Conservation (phyloP, 352 stramenopile genomes). For the Globisporangium echinulatum region DNA sequence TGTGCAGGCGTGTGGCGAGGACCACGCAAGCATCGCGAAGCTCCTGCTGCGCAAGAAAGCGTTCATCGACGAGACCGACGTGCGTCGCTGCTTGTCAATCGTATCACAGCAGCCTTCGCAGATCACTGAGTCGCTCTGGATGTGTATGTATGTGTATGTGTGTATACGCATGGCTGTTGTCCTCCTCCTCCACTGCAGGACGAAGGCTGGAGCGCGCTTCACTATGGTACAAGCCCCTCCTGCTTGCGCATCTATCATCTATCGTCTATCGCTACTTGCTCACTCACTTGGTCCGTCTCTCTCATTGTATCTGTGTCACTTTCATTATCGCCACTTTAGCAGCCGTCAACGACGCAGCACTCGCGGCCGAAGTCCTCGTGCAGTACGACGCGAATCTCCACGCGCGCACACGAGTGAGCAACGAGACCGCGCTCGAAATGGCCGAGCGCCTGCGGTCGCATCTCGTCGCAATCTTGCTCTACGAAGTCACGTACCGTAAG, state of each 20-base stretch:
- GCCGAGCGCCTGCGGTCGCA: constrained; percentile 66
- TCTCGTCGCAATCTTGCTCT: constrained; percentile 68
- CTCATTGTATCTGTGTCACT: background rate
- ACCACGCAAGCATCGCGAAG: constrained; percentile 48
- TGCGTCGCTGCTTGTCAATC: constrained; percentile 17
- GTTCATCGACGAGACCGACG: constrained; percentile 77
- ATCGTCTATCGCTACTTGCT: constrained; percentile 11
- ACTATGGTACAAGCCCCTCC: constrained; percentile 46
- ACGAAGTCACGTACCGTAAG: constrained; percentile 61
- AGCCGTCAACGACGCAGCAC: constrained; percentile 53
- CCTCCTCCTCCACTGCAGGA: constrained; percentile 23
- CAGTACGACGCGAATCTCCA: constrained; percentile 58
- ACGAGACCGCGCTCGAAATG: constrained; percentile 76
- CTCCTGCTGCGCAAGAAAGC: constrained; percentile 64
- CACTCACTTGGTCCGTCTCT: constrained; percentile 5
- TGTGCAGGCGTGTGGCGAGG: constrained; percentile 62
- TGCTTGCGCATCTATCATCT: constrained; percentile 1
- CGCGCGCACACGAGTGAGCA: constrained; percentile 49
- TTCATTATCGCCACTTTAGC: constrained; percentile 17
- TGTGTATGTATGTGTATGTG: background rate
- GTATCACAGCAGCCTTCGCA: too few species aligned
- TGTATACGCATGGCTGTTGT: too few species aligned
- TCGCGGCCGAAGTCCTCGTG: constrained; percentile 63
- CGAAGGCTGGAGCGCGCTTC: constrained; percentile 67
- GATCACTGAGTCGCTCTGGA: too few species aligned